These are phyloP conservation scores for Turnera subulata DNA, from an alignment of 345 rosid species.

Conservation along the genomic window DNA sequence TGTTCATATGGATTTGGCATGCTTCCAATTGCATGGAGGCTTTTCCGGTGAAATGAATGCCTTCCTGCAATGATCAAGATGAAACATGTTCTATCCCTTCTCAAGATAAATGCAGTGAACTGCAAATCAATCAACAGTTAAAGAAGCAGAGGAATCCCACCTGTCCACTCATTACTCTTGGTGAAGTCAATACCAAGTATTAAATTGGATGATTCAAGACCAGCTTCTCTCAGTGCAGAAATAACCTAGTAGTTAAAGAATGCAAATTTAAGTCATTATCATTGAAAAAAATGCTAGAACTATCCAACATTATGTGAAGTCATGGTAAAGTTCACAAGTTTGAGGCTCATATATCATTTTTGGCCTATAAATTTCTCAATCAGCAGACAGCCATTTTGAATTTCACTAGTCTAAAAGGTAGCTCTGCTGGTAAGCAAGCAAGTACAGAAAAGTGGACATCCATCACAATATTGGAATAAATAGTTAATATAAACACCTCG, in stretches of 20 bases:
- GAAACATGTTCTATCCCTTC: neutral
- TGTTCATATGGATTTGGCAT: slow-evolving; percentile 77
- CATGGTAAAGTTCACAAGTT: too few species aligned
- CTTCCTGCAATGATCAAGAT: slow-evolving; percentile 44
- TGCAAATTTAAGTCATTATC: too few species aligned
- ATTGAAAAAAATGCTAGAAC: too few species aligned
- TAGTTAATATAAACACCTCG: slow-evolving; percentile 43
- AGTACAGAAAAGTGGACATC: neutral
- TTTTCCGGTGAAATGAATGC: slow-evolving; percentile 67
- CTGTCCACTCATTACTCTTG: slow-evolving; percentile 78
- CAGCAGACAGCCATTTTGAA: neutral
- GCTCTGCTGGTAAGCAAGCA: neutral
- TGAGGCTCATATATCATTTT: too few species aligned
- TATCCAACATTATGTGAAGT: too few species aligned
- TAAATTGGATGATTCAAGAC: slow-evolving; percentile 75
- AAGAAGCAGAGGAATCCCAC: slow-evolving; percentile 23
- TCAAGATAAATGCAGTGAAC: neutral
- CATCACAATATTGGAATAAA: neutral
- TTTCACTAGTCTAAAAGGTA: neutral
- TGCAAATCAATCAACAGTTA: neutral
- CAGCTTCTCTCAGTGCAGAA: slow-evolving; percentile 60
- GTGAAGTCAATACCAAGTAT: slow-evolving; percentile 76
- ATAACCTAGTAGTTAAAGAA: slow-evolving; percentile 55
- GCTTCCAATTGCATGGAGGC: slow-evolving; percentile 71
- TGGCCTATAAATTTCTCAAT: neutral